Evolutionary conservation across 495 filamentous ascomycete species (phyloP).

Genomic region (Stereocaulon alpinum): DNA sequence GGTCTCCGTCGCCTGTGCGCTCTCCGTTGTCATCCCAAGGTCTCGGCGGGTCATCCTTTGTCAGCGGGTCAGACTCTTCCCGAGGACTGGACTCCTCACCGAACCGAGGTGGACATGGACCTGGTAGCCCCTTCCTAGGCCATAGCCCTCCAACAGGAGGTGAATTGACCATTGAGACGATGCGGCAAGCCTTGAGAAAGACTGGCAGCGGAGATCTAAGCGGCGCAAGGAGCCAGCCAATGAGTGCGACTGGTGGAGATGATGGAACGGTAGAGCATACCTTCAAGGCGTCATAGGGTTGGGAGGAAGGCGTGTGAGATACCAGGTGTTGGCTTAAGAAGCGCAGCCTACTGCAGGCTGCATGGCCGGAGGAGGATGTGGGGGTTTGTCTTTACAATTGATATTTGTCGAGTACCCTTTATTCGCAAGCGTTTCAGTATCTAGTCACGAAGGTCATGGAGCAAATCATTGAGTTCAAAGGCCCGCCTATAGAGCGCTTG

Average conservation of each 20-base stretch:
- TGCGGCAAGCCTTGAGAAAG: constrained; percentile 74
- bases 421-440: constrained; percentile 8
- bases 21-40: constrained; percentile 59
- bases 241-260: constrained; percentile 44
- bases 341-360: neutral
- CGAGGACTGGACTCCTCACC: constrained; percentile 57
- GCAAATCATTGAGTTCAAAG: neutral
- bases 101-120: constrained; percentile 25
- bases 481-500: neutral
- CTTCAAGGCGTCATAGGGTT: constrained; percentile 18
- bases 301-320: neutral
- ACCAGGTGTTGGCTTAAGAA: neutral
- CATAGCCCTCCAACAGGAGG: constrained; percentile 44
- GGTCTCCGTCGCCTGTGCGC: constrained; percentile 62
- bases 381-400: constrained; percentile 13
- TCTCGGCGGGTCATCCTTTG: constrained; percentile 52
- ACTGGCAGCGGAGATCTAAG: constrained; percentile 74
- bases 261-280: constrained; percentile 25
- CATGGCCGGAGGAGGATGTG: neutral
- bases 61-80: constrained; percentile 54
- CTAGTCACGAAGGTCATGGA: constrained; percentile 3
- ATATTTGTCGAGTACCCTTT: constrained; percentile 9
- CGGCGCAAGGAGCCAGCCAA: constrained; percentile 47
- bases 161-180: constrained; percentile 78
- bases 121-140: constrained; percentile 26